Evolutionary conservation across 768 basidiomycete genomes (phyloP).

Genomic region (Lactifluus subvellereus): DNA sequence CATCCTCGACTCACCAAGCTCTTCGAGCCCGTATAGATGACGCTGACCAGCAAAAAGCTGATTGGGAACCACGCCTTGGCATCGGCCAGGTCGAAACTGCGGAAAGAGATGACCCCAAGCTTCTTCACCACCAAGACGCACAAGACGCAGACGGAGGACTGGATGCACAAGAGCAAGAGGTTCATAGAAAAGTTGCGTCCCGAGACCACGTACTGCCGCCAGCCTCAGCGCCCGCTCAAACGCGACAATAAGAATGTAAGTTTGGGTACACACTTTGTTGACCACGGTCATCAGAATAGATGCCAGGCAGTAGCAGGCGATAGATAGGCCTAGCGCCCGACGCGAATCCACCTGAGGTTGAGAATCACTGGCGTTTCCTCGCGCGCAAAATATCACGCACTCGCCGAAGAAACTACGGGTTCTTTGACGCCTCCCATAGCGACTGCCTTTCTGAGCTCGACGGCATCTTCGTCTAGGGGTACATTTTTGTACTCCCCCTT

Average conservation of each 20-base stretch:
- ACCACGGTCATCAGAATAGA: slow-evolving; percentile 96
- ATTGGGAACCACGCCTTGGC: slow-evolving; percentile 95
- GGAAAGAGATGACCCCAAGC: slow-evolving; percentile 74
- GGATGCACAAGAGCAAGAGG: slow-evolving; percentile 87
- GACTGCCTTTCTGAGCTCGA: slow-evolving; percentile 49
- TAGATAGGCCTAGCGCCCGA: slow-evolving; percentile 58
- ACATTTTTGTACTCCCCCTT: slow-evolving; percentile 26
- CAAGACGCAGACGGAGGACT: slow-evolving; percentile 78
- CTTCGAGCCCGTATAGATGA: slow-evolving; percentile 98
- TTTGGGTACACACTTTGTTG: slow-evolving; percentile 65
- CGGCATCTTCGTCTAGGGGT: slow-evolving; percentile 37
- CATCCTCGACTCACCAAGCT: slow-evolving; percentile 63
- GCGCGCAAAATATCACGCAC: slow-evolving; percentile 24
- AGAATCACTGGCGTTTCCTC: not conserved
- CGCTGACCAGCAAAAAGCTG: slow-evolving; percentile 82
- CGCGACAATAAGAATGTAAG: not conserved
- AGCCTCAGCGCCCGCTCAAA: not conserved
- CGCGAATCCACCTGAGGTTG: not conserved
- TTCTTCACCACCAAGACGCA: slow-evolving; percentile 74
- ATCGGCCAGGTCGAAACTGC: slow-evolving; percentile 74
- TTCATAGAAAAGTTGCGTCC: slow-evolving; percentile 95
- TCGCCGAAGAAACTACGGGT: slow-evolving; percentile 27
- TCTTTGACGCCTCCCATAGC: slow-evolving; percentile 37
- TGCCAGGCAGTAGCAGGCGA: slow-evolving; percentile 84
- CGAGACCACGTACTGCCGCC: slow-evolving; percentile 82